Base-by-base conservation (phyloP, 345 rosid genomes). In the Moricandia moricandioides region DNA sequence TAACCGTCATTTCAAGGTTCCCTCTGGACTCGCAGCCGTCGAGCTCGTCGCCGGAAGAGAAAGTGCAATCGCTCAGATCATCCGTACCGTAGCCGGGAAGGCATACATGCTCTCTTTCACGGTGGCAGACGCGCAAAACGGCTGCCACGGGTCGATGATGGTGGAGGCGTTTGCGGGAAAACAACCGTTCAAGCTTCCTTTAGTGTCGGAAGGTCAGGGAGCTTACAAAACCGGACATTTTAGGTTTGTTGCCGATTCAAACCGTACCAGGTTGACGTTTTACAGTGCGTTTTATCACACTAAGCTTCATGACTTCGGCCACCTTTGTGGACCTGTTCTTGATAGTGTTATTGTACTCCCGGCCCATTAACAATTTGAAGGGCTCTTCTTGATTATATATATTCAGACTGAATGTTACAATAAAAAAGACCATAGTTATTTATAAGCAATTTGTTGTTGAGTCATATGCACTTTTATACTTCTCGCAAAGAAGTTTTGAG, bases 11-110 rank as follows among this genome's bases (percentile, higher is more conserved):
- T 93, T 89, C 83, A 73, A 45, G 0, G 87, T 93, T 12, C 96
- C 96, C 0, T 43, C 80, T 0, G 96, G 97, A 4, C 60, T 52
- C 0, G 85, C 83, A 0, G 93, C 93, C 0, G 35, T 91, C 1
- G 97, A 93, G 62, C 65, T 93, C 12, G 89, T 91, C 0, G 93
- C 93, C 0, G 98, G 98, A n/a, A 86, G 89, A 78, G 98, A 93
- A 71, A 93, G 96, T 54, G 91, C 91, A n/a, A 83, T 91, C 0
- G 96, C 96, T 29, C 98, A 93, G 80, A 59, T 89, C 64, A 87
- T 91, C 11, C 81, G 90, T 40, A 91, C 97, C 1, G 57, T 69
- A 1, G 61, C 83, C 0, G 40, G 79, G 7, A 85, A 79, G 69
- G 43, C 24, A 21, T 93, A 93, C 65, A 78, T n/a, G 0, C 84